Evolutionary conservation across 2,329 filamentous ascomycete genomes (phyloP).

Genomic region (Epichloe festucae): DNA sequence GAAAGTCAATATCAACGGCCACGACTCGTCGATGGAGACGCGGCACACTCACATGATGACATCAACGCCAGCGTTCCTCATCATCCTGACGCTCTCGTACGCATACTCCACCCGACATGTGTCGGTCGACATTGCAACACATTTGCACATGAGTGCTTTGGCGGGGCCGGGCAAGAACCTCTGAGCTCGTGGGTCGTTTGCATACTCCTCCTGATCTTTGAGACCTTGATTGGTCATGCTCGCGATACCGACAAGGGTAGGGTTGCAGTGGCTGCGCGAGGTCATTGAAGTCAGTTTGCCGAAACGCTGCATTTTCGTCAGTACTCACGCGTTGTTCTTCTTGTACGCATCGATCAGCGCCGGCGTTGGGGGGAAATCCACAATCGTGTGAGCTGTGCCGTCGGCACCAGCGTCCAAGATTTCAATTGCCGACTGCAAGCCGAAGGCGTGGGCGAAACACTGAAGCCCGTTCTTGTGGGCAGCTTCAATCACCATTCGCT

Average conservation of each 20-base stretch:
- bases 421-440: constrained; percentile 14
- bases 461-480: constrained; percentile 15
- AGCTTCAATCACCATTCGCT: constrained; percentile 29
- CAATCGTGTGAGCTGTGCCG: constrained; percentile 19
- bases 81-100: constrained; percentile 6
- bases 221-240: constrained; percentile 13
- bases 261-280: constrained; percentile 10
- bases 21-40: background rate
- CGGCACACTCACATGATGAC: constrained; percentile 7
- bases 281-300: background rate
- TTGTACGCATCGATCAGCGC: constrained; percentile 13
- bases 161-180: constrained; percentile 3
- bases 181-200: constrained; percentile 8
- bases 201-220: constrained; percentile 9
- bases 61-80: constrained; percentile 7
- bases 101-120: constrained; percentile 7
- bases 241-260: constrained; percentile 11
- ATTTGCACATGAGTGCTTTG: constrained; percentile 5
- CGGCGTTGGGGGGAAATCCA: constrained; percentile 14
- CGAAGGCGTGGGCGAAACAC: constrained; percentile 16
- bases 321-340: constrained; percentile 9
- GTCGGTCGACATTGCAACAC: constrained; percentile 3
- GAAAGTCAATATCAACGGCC: background rate
- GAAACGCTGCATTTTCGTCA: background rate
- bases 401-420: constrained; percentile 16